Evolutionary conservation across 2,329 filamentous ascomycete genomes (phyloP).

Genomic region (Botrytis tulipae): DNA sequence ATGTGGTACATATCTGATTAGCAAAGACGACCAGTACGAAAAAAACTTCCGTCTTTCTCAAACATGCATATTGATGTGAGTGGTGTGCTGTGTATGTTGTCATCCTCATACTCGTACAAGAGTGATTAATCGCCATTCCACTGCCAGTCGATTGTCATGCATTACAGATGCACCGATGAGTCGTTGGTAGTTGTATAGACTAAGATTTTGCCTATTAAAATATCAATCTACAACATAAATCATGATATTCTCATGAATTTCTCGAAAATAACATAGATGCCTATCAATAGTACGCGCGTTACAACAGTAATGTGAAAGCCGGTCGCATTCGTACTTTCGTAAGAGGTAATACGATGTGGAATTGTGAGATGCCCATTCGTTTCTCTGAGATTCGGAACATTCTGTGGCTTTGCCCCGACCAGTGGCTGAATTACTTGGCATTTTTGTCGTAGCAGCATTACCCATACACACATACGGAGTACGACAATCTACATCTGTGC

Average conservation of each 20-base stretch:
- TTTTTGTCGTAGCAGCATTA: background rate
- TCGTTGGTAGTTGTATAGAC: background rate
- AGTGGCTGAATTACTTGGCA: slow-evolving; percentile 12
- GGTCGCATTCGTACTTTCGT: background rate
- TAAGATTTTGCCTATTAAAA: background rate
- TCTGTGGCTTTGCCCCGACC: slow-evolving; percentile 11
- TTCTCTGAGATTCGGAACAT: slow-evolving; percentile 12
- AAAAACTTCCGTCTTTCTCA: background rate
- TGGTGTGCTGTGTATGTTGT: background rate
- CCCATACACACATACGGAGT: background rate
- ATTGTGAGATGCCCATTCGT: slow-evolving; percentile 3
- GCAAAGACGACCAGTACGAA: background rate
- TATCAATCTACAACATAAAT: background rate
- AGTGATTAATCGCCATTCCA: background rate
- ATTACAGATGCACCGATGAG: background rate
- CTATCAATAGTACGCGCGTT: background rate
- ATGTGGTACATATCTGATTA: slow-evolving; percentile 1
- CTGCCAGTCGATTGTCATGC: background rate
- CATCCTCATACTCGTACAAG: background rate
- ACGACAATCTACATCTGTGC: slow-evolving; percentile 11
- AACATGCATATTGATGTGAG: background rate
- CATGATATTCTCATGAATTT: too few species aligned
- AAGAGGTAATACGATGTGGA: background rate
- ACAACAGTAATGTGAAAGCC: slow-evolving; percentile 1
- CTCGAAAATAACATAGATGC: background rate